Evolutionary conservation across 805 yeast genomes (phyloP).

Genomic region (Sugiyamaella qingdaonensis): DNA sequence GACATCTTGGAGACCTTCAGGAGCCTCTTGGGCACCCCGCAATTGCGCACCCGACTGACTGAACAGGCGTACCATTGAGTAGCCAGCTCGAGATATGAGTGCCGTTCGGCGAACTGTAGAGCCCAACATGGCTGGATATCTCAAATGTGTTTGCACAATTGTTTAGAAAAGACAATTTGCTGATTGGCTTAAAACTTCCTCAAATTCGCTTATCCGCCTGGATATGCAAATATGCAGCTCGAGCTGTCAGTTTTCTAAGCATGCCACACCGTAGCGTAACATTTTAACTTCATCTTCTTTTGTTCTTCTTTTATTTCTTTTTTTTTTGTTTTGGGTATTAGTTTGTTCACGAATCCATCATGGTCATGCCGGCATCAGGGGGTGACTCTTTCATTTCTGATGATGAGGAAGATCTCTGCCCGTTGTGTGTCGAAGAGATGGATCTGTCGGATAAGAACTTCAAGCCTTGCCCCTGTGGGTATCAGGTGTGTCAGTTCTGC

Average conservation of each 20-base stretch:
- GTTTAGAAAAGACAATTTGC: neutral
- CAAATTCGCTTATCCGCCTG: neutral
- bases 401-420: slow-evolving; percentile 78
- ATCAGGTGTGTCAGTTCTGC: slow-evolving; percentile 97
- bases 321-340: neutral
- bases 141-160: neutral
- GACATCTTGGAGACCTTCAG: slow-evolving; percentile 33
- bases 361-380: slow-evolving; percentile 17
- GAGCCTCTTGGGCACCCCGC: slow-evolving; percentile 18
- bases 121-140: neutral
- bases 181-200: neutral
- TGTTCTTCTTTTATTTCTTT: neutral
- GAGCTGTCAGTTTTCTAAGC: neutral
- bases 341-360: slow-evolving; percentile 2
- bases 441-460: slow-evolving; percentile 94
- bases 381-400: slow-evolving; percentile 64
- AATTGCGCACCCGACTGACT: neutral
- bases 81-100: neutral
- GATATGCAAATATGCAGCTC: neutral
- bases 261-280: neutral
- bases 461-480: slow-evolving; percentile 99
- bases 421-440: slow-evolving; percentile 96
- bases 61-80: neutral
- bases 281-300: neutral
- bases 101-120: neutral